Evolutionary conservation across 192 early-diverging fungal genomes (phyloP).

Genomic region (Linnemannia hyalina): DNA sequence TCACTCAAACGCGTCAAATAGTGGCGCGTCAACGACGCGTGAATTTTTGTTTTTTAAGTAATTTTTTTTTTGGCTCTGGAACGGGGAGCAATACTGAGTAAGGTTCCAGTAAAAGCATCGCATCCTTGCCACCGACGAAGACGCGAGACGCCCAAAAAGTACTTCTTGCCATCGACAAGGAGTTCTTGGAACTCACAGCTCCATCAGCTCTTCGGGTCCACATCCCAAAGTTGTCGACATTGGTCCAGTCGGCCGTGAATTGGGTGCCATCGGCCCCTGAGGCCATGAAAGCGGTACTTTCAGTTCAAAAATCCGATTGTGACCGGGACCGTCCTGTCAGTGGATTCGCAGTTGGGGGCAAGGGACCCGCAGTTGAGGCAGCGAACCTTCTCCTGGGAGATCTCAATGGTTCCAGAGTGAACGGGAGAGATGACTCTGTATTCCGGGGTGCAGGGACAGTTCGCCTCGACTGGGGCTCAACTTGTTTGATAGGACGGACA

Average conservation of each 20-base stretch:
- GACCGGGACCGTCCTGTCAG: conserved; percentile 6
- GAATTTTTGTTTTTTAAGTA: too few species aligned
- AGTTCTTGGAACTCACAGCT: not conserved
- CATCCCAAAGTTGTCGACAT: not conserved
- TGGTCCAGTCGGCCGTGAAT: not conserved
- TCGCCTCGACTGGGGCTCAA: conserved; percentile 18
- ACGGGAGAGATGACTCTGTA: not conserved
- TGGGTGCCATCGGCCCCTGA: conserved; percentile 7
- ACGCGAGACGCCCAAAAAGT: not conserved
- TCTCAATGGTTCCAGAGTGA: conserved; percentile 3
- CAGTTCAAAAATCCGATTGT: conserved; percentile 12
- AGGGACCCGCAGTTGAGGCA: conserved; percentile 14
- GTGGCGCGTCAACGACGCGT: too few species aligned
- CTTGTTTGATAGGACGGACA: too few species aligned
- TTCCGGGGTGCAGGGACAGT: conserved; percentile 7
- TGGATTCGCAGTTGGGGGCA: too few species aligned
- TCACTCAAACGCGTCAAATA: too few species aligned
- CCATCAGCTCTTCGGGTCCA: not conserved
- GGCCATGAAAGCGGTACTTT: conserved; percentile 30
- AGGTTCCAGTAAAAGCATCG: too few species aligned
- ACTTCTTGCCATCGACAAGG: not conserved
- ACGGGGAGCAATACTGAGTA: too few species aligned
- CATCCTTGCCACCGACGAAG: not conserved
- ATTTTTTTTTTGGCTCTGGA: too few species aligned
- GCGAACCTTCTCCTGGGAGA: not conserved